Evolutionary conservation across 495 filamentous ascomycete species (phyloP), one percentile per base, ranked within the genome.

Genomic region (Pyrenula massariospora): DNA sequence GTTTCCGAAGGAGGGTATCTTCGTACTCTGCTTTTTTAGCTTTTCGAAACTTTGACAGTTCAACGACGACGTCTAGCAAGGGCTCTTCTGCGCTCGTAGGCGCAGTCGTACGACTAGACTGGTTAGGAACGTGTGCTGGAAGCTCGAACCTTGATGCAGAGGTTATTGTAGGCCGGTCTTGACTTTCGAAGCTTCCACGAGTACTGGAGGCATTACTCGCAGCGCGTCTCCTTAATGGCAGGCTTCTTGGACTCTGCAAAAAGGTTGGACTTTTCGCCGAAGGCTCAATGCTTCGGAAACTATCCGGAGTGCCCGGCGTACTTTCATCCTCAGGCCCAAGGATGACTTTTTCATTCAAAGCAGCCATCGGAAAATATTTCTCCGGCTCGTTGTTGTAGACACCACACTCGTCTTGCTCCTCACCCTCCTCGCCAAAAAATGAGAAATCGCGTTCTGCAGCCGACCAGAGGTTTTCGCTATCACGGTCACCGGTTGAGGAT

Each of bases 371-470:
- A 53, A 74, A 68, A 56, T 74, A 73, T 50, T 69, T 71, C 5
- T 66, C 65, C 2, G 68, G 68, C 19, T 74, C 70, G 50, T 70
- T 68, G 19, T 70, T 65, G 20, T 73, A 78, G 5, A 83, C 66
- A 3, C 78, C 78, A 24, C 76, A 80, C 63, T 84, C 82, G 15
- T 42, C 31, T 42, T 42, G 31, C 31, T 42, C 31, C 15, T 42
- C 31, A 5, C 31, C 31, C 47, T 79, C 80, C 51, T 82, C 80
- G 1, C 72, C 78, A 56, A 86, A 86, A 67, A 86, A 86, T 47
- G 79, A 82, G 58, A 84, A 86, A 58, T 86, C 83, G 24, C 75
- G 66, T 48, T 75, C 69, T 8, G 79, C 78, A 22, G 80, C 81
- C 31, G 77, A 71, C 81, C 81, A 84, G 12, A 86, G 74, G 2